phyloP scores from a whole-genome alignment of 495 filamentous ascomycete genomes.

The Aspergillus saccharolyticus region DNA sequence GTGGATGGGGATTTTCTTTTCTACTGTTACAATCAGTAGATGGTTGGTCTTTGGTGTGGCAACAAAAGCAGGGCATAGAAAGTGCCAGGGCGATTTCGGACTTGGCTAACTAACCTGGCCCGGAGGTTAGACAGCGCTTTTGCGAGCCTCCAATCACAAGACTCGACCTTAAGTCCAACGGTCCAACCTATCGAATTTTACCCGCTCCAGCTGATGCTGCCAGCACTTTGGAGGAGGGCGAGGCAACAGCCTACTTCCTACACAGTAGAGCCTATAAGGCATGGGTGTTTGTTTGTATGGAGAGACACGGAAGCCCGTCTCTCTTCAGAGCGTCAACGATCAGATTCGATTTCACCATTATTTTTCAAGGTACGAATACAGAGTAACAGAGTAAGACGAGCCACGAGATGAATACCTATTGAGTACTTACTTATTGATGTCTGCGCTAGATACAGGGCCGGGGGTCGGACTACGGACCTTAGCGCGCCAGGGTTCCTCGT shows the following conservation, averaged over 20 bases:
- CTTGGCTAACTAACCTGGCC: not conserved
- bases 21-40: too few relatives aligned
- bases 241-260: not conserved
- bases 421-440: not conserved
- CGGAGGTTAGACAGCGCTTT: not conserved
- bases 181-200: not conserved
- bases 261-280: too few relatives aligned
- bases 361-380: too few relatives aligned
- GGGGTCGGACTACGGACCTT: not conserved
- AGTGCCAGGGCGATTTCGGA: not conserved
- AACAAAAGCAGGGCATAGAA: not conserved
- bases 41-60: too few relatives aligned
- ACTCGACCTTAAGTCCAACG: not conserved
- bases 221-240: not conserved
- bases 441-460: not conserved
- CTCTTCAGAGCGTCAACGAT: not conserved
- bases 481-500: constrained; percentile 2
- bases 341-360: too few relatives aligned
- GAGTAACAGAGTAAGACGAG: too few relatives aligned
- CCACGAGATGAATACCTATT: too few relatives aligned
- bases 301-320: not conserved
- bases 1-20: too few relatives aligned
- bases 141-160: not conserved
- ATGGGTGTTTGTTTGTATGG: not conserved
- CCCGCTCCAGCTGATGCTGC: not conserved